Evolutionary conservation across 768 basidiomycete species (phyloP), one percentile per base, ranked within the genome.

Genomic region (Calocybe gangraenosa): DNA sequence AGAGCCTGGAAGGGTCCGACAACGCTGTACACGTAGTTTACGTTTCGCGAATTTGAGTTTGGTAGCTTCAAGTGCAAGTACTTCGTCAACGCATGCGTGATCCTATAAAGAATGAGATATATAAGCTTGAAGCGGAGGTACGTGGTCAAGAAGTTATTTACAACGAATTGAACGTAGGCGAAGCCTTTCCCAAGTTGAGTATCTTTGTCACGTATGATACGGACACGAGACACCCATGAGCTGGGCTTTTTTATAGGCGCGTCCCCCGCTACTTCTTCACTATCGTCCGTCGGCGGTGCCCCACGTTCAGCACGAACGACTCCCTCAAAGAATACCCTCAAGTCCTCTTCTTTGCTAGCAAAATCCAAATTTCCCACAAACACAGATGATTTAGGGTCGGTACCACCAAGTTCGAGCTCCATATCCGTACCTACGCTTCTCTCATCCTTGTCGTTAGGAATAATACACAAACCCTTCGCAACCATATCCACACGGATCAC

Each of bases 361-460:
- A 96, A 96, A 59, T 96, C 93, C 47, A 99, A 71, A 55, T 88
- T 93, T 4, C 95, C 95, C 2, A 99, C 84, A 57, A 97, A 98
- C 19, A 97, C 59, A 11, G 85, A 89, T 49, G 79, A 68, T 58
- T 88, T 90, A 10, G 92, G 89, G 59, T 97, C 87, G 0, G 72
- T 67, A 13, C 67, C 70, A 3, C 62, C 49, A 8, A 62, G 55
- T 3, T 50, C 57, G 2, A 55, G 47, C 2, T 53, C 56, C 34
- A 49, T 58, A 3, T 54, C 61, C 15, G 41, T 51, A 22, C 50
- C 54, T 37, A 53, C 33, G 13, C 42, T 44, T 36, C 33, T 42
- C 23, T 18, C 30, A 15, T 7, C 17, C n/a, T 35, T 35, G 14
- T 6, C 13, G 13, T 13, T 14, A 13, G 33, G 17, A n/a, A 37